Conservation (phyloP, 2,329 filamentous ascomycete genomes). For the Ascochyta koolunga region DNA sequence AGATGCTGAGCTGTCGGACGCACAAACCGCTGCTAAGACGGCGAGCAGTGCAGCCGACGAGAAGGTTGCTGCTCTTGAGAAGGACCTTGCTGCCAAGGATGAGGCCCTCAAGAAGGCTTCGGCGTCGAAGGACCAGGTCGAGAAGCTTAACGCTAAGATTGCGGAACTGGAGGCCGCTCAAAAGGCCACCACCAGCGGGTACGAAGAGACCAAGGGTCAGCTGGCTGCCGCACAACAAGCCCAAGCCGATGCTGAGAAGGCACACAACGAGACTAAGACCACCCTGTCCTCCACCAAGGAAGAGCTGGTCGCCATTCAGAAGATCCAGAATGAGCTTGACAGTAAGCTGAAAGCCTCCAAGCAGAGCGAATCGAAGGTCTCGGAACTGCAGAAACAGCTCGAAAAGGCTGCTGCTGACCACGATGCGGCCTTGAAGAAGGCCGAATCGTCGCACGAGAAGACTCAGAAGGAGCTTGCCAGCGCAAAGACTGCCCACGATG, state of each 20-base stretch:
- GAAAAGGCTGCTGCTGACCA: conserved; percentile 28
- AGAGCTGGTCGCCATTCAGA: conserved; percentile 21
- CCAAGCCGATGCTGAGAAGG: conserved; percentile 27
- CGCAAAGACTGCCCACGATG: conserved; percentile 12
- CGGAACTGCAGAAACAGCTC: conserved; percentile 30
- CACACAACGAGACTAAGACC: conserved; percentile 22
- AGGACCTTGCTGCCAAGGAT: conserved; percentile 30
- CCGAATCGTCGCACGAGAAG: conserved; percentile 19
- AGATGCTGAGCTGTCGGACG: conserved; percentile 18
- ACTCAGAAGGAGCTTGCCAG: conserved; percentile 18
- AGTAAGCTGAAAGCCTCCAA: conserved; percentile 27
- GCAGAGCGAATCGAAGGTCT: conserved; percentile 24
- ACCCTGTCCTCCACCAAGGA: conserved; percentile 17
- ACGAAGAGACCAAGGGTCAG: conserved; percentile 22
- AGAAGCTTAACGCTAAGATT: conserved; percentile 19
- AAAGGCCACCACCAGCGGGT: conserved; percentile 11
- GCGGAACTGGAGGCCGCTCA: conserved; percentile 20
- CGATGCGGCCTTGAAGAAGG: conserved; percentile 27
- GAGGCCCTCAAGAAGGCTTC: conserved; percentile 22
- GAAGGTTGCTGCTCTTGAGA: conserved; percentile 37
- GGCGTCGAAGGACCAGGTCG: conserved; percentile 6
- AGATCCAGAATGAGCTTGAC: conserved; percentile 25
- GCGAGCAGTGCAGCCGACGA: conserved; percentile 26
- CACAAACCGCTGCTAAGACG: conserved; percentile 26
- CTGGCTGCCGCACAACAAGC: conserved; percentile 25